Evolutionary conservation across 1,284 basidiomycete species (phyloP).

Genomic region (Meira miltonrushii): DNA sequence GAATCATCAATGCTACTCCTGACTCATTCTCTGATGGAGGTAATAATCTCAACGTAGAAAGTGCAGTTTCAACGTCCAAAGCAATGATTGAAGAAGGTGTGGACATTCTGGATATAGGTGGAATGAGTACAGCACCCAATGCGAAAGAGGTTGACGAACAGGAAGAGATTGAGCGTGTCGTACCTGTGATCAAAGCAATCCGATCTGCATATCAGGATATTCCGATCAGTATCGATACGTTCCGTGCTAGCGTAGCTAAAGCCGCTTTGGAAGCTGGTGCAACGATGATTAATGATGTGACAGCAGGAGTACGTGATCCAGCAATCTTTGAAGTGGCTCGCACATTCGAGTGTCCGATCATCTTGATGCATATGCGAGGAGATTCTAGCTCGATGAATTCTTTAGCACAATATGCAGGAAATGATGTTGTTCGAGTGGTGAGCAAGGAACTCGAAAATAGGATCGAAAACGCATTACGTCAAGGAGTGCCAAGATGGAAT

Average conservation of each 20-base stretch:
- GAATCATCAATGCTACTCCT: constrained; percentile 87
- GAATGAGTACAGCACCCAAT: constrained; percentile 63
- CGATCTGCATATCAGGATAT: constrained; percentile 41
- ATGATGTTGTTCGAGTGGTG: constrained; percentile 67
- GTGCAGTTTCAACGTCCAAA: constrained; percentile 35
- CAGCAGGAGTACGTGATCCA: constrained; percentile 61
- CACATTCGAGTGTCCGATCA: constrained; percentile 61
- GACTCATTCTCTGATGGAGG: constrained; percentile 95
- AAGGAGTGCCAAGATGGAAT: constrained; percentile 80
- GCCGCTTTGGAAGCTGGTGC: constrained; percentile 76
- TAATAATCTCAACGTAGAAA: constrained; percentile 55
- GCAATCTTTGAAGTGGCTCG: constrained; percentile 68
- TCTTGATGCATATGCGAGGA: constrained; percentile 90
- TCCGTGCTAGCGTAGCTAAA: constrained; percentile 74
- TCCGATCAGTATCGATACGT: constrained; percentile 86
- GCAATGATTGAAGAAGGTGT: constrained; percentile 54
- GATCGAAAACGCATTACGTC: constrained; percentile 66
- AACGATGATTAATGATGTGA: constrained; percentile 90
- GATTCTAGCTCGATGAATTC: constrained; percentile 60
- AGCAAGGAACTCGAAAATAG: constrained; percentile 68
- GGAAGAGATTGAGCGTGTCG: constrained; percentile 65
- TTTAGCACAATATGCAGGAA: constrained; percentile 62
- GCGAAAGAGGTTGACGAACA: constrained; percentile 51
- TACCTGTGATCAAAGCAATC: constrained; percentile 58
- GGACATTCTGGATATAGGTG: constrained; percentile 84